Base-by-base conservation (phyloP, 768 basidiomycete species). In the Lactarius trivialis region DNA sequence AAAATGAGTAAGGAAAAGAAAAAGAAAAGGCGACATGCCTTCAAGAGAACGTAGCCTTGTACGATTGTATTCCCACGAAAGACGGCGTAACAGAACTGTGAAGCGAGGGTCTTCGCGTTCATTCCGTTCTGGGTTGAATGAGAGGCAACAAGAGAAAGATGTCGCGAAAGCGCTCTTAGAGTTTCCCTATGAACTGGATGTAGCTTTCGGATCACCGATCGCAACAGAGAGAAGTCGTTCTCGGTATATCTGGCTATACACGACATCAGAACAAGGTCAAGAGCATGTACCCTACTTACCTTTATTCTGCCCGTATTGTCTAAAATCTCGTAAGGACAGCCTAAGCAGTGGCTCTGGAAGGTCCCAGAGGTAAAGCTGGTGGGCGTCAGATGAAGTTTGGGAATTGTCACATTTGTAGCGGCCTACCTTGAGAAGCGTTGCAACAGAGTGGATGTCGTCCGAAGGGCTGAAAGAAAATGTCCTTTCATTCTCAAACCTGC, bases 11-110 rank as follows among this genome's bases (percentile, higher is more conserved):
- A 30, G 32, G 36, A 34, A 43, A 52, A 21, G 9, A n/a, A 43
- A 3, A 21, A 43, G 19, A 37, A 28, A n/a, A 2, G 17, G 7
- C 21, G 39, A 52, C 66, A 50, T 66, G 92, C 92, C 84, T 93
- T 81, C 56, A 77, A 86, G 21, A 94, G 75, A 19, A 94, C 77
- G 70, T 93, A 90, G 0, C 82, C 84, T 71, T 89, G 89, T 4
- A 89, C 85, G 60, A 92, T 79, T 64, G 95, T 91, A 65, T 97
- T 93, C 72, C 94, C 92, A 5, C 93, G 93, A 67, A 97, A 94
- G 51, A 97, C 83, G 26, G 92, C 91, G 9, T 85, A 79, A 21
- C 89, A 88, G 75, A 96, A 95, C 3, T 93, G 86, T 51, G 96
- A 93, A 3, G 93, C 91, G 26, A 97, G 77, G 70, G 96, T 96